Evolutionary conservation across 2,329 filamentous ascomycete genomes (phyloP), one percentile per base, ranked within the genome.

Genomic region (Fusarium subtropicale): DNA sequence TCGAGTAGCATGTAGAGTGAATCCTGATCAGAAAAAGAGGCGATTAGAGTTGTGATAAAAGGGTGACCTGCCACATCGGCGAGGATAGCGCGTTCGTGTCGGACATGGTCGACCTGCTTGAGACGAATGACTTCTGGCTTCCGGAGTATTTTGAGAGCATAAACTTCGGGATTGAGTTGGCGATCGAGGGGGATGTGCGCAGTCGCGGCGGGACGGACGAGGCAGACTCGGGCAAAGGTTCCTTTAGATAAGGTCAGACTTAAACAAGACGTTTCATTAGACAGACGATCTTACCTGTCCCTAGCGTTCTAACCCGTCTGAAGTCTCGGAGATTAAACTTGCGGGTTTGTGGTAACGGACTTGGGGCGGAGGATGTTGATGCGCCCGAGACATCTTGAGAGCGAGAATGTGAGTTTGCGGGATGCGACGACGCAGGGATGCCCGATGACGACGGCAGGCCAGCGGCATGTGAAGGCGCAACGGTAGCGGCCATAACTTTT

Each of bases 41-140:
- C 91, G 51, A 91, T 85, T 76, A 95, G 86, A 66, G 87, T 90
- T 54, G 92, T 94, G 77, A 96, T 94, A 80, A 95, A 96, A 26
- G 92, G 92, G 76, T 94, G 90, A 26, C 92, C 92, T 47, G 91
- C 89, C 48, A 95, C 91, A 69, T 92, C 90, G 75, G 89, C 87
- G 53, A 96, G 88, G 71, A 95, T 90, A 67, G 89, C 87, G 73
- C 92, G 90, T 83, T 96, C 92, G 80, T 94, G 92, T 65, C 91
- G 90, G 56, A 95, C 92, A 79, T 96, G 92, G 80, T 95, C 92
- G 71, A 95, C 90, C 77, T 96, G 92, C 83, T 95, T 95, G 60
- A 95, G 86, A 68, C 90, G 90, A 78, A 96, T 91, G 45, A 96
- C 90, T 74, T 90, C 86, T 56, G 87, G 85, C 76, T 91, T 91